Evolutionary conservation across 2,329 filamentous ascomycete species (phyloP), one percentile per base, ranked within the genome.

Genomic region (Xylariaceae sp.): DNA sequence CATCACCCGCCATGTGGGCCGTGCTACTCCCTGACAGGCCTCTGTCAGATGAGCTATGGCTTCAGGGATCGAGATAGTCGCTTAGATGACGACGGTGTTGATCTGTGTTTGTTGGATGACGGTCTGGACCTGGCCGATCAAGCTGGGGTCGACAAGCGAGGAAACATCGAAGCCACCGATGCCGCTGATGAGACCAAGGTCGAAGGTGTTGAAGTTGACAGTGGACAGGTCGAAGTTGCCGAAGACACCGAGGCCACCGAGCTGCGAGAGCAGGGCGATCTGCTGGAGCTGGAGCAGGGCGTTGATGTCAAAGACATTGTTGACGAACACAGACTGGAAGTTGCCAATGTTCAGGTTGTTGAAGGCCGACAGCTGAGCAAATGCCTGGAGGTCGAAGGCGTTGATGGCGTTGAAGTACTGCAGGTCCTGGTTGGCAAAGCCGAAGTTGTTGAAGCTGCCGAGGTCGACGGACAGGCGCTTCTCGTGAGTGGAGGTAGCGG

Each of bases 251-350:
- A 71, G 63, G 51, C 62, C 51, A 45, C 61, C 52, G 43, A 76
- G 65, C 48, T 61, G 54, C 3, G 52, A 47, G 39, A 61, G 51
- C 18, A 57, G 47, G 41, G 54, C 54, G 29, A 60, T 43, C 52
- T 61, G 58, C 50, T 61, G 57, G 39, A 69, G 61, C 50, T 62
- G 60, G 34, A 75, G 63, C 46, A 76, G 59, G 15, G 61, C 50
- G 64, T 74, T 72, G 63, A 75, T 52, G 46, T 63, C 61, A 50
- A 73, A 66, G 42, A 68, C 65, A 58, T 75, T 69, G 63, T 67
- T 65, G 45, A 69, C 54, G 52, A 69, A 67, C 32, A 67, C 48
- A 44, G 59, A 53, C 48, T 59, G 51, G 57, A 72, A 68, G 42
- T 52, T 52, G 31, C 34, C 45, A 22, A 62, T 50, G 50, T 61